phyloP scores from a whole-genome alignment of 164 flowering plant species.

The Annona squamosa region DNA sequence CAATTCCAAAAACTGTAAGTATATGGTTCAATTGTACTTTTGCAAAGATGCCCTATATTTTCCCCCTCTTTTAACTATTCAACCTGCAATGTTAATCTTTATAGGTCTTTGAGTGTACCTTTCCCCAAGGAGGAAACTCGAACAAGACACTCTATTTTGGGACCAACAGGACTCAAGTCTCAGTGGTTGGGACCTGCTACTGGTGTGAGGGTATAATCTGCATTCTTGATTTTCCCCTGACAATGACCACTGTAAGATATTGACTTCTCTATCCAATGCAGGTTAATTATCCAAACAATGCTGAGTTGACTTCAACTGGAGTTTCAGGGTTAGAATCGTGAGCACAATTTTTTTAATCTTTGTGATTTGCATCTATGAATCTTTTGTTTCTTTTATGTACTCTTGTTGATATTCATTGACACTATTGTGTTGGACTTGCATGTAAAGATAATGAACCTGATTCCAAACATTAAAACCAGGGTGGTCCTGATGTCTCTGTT shows the following conservation, averaged over 20 bases:
- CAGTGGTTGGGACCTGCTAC: conserved; percentile 74
- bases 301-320: conserved; percentile 37
- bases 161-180: conserved; percentile 79
- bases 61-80: background rate
- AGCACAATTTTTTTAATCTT: background rate
- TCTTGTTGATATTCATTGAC: background rate
- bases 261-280: conserved; percentile 20
- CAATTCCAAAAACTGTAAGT: conserved; percentile 74
- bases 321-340: conserved; percentile 43
- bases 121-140: conserved; percentile 81
- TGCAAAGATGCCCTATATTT: background rate
- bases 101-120: conserved; percentile 61
- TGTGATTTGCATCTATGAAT: background rate
- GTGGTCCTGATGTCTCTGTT: too few species aligned
- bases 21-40: conserved; percentile 3
- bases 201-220: conserved; percentile 50
- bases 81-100: background rate
- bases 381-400: background rate
- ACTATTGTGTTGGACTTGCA: background rate
- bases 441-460: background rate
- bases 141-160: conserved; percentile 89
- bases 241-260: background rate
- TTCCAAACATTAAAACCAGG: too few species aligned
- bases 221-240: conserved; percentile 6
- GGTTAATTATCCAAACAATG: conserved; percentile 80